Conservation (phyloP, 768 basidiomycete species). For the Kwoniella newhampshirensis region DNA sequence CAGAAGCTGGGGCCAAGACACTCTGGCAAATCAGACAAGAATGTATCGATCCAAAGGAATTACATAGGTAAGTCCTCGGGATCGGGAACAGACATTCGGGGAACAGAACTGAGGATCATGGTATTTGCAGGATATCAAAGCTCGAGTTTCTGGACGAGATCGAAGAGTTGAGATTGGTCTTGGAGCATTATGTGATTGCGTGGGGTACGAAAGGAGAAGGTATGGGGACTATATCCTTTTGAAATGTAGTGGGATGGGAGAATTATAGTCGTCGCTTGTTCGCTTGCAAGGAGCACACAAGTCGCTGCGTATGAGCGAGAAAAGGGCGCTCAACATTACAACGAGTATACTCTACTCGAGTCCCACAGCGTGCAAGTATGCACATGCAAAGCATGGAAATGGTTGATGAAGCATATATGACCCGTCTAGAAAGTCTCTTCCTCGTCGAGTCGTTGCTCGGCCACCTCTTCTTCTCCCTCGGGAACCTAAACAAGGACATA, state of each 20-base stretch:
- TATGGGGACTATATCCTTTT: slow-evolving; percentile 6
- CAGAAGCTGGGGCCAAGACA: slow-evolving; percentile 61
- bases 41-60: slow-evolving; percentile 42
- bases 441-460: slow-evolving; percentile 29
- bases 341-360: too few species aligned
- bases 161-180: slow-evolving; percentile 87
- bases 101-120: too few species aligned
- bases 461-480: slow-evolving; percentile 26
- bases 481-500: slow-evolving; percentile 10
- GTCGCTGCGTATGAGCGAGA: too few species aligned
- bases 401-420: background rate
- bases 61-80: slow-evolving; percentile 52
- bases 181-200: slow-evolving; percentile 83
- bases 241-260: too few species aligned
- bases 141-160: slow-evolving; percentile 90
- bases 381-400: too few species aligned
- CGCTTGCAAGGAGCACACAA: too few species aligned
- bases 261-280: too few species aligned
- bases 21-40: slow-evolving; percentile 67
- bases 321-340: too few species aligned
- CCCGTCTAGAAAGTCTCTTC: slow-evolving; percentile 48
- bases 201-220: slow-evolving; percentile 60
- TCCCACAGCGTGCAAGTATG: too few species aligned
- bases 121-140: slow-evolving; percentile 74
- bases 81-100: too few species aligned